Conservation (phyloP, 176 grass and related monocot genomes). For the Ensete ventricosum region DNA sequence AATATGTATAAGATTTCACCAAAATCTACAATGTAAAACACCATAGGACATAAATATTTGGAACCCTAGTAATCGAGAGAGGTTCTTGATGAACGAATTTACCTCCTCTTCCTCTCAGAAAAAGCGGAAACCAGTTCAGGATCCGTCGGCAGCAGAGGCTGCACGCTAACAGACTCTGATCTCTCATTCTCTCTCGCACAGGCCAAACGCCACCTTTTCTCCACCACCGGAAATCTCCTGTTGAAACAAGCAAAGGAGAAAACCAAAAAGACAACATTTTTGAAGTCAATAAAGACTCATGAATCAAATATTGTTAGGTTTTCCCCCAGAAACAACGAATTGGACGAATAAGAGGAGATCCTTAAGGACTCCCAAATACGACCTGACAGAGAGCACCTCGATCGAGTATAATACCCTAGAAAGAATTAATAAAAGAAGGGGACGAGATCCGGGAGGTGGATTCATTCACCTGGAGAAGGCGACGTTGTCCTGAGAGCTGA, state of each 20-base stretch:
- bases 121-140: conserved; percentile 56
- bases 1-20: neutral
- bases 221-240: conserved; percentile 78
- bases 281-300: neutral
- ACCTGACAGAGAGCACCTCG: neutral
- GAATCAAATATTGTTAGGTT: neutral
- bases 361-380: neutral
- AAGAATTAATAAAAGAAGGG: neutral
- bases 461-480: conserved; percentile 65
- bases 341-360: neutral
- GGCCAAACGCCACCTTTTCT: conserved; percentile 63
- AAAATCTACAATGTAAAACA: neutral
- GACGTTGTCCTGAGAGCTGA: conserved; percentile 46
- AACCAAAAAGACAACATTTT: neutral
- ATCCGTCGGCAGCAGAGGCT: conserved; percentile 49
- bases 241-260: neutral
- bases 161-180: neutral
- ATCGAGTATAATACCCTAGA: conserved; percentile 5
- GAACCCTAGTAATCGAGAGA: too few relatives aligned
- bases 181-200: conserved; percentile 37
- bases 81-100: neutral
- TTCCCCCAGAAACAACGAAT: neutral
- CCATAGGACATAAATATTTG: neutral
- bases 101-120: conserved; percentile 61
- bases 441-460: neutral